Evolutionary conservation across 2,329 filamentous ascomycete genomes (phyloP).

Genomic region (Cytospora schulzeri): DNA sequence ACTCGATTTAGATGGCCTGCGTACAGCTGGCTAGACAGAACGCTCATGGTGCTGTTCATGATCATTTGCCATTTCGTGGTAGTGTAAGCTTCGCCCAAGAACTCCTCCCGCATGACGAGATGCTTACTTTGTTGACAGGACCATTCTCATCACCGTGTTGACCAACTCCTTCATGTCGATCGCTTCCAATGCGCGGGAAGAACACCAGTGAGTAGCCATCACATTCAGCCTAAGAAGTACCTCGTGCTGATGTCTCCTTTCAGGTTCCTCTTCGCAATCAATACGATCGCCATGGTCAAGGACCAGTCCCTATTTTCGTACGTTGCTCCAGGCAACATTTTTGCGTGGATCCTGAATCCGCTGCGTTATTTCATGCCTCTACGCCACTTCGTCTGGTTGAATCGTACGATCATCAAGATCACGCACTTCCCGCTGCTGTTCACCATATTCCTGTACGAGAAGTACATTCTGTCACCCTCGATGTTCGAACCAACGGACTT

Average conservation of each 20-base stretch:
- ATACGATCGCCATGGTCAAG: slow-evolving; percentile 97
- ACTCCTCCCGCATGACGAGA: neutral
- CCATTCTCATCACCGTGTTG: slow-evolving; percentile 91
- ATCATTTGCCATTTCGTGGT: slow-evolving; percentile 96
- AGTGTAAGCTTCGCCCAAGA: slow-evolving; percentile 53
- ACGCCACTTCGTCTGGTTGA: slow-evolving; percentile 78
- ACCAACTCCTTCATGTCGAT: slow-evolving; percentile 97
- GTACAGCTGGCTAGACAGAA: slow-evolving; percentile 78
- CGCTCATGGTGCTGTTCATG: slow-evolving; percentile 77
- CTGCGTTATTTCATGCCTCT: slow-evolving; percentile 80
- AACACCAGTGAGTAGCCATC: slow-evolving; percentile 65
- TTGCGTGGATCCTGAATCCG: slow-evolving; percentile 87
- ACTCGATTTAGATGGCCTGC: slow-evolving; percentile 57
- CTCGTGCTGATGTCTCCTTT: neutral
- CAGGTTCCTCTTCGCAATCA: slow-evolving; percentile 88
- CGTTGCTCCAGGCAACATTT: slow-evolving; percentile 85
- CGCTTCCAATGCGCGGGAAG: slow-evolving; percentile 88
- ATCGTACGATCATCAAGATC: slow-evolving; percentile 86
- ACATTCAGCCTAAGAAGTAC: neutral
- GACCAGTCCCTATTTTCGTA: slow-evolving; percentile 97
- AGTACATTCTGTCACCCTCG: slow-evolving; percentile 70
- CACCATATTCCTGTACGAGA: slow-evolving; percentile 85
- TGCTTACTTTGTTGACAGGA: slow-evolving; percentile 45
- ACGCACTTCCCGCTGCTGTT: slow-evolving; percentile 89
- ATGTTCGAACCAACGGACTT: slow-evolving; percentile 85